Evolutionary conservation across 306 rosid genomes (phyloP).

Genomic region (Biancaea sappan): DNA sequence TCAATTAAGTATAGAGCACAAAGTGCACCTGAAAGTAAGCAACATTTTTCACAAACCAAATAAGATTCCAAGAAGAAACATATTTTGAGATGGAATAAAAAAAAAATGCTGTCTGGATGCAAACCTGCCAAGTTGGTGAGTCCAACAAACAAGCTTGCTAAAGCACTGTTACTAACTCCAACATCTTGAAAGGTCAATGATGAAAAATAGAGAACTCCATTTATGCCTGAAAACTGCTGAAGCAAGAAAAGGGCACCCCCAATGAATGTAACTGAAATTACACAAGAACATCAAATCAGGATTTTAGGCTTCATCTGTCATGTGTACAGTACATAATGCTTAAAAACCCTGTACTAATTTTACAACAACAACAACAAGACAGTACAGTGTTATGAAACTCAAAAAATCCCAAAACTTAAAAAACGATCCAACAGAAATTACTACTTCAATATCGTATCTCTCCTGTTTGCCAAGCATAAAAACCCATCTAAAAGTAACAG

Average conservation of each 20-base stretch:
- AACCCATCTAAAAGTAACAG: slow-evolving; percentile 25
- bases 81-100: slow-evolving; percentile 21
- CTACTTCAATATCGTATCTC: slow-evolving; percentile 16
- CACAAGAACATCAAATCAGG: slow-evolving; percentile 31
- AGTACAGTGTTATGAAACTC: slow-evolving; percentile 7
- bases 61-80: slow-evolving; percentile 31
- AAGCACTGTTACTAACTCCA: slow-evolving; percentile 69
- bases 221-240: slow-evolving; percentile 92
- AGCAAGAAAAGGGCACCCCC: slow-evolving; percentile 85
- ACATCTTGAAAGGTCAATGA: slow-evolving; percentile 85
- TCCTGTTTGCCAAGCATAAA: slow-evolving; percentile 20
- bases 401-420: not conserved
- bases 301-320: slow-evolving; percentile 23
- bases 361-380: slow-evolving; percentile 23
- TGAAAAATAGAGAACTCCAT: slow-evolving; percentile 90
- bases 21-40: slow-evolving; percentile 63
- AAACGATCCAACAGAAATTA: slow-evolving; percentile 1
- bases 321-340: slow-evolving; percentile 1
- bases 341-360: not conserved
- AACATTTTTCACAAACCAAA: slow-evolving; percentile 36
- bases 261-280: slow-evolving; percentile 73
- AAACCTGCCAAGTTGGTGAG: slow-evolving; percentile 85
- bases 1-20: slow-evolving; percentile 79
- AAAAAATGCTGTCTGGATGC: slow-evolving; percentile 20
- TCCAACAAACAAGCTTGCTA: slow-evolving; percentile 82